Evolutionary conservation across 306 rosid genomes (phyloP).

Genomic region (Cucurbita ficifolia): DNA sequence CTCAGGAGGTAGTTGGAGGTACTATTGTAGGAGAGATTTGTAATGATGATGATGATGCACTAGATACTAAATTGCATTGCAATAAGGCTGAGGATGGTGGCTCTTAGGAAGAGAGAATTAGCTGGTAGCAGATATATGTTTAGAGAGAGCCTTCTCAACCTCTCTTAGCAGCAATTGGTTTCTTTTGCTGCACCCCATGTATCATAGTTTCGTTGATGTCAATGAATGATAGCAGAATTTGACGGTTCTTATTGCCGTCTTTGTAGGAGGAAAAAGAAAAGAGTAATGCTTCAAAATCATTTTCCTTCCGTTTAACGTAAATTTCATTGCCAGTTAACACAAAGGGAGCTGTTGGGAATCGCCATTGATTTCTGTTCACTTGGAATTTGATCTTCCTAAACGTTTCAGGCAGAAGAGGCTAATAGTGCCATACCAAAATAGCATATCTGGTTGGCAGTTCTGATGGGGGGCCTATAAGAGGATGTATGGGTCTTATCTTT

Average conservation of each 20-base stretch:
- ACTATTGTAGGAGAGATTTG: neutral
- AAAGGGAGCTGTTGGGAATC: no score
- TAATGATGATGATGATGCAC: neutral
- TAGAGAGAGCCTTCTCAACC: neutral
- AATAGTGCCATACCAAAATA: neutral
- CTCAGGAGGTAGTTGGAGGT: neutral
- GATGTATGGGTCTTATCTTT: neutral
- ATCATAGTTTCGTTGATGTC: slow-evolving; percentile 5
- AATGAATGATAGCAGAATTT: slow-evolving; percentile 1
- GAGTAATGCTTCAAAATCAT: neutral
- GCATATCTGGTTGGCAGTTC: neutral
- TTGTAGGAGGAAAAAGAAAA: neutral
- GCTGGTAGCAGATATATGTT: neutral
- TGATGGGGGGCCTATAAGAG: neutral
- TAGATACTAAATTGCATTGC: neutral
- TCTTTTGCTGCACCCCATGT: slow-evolving; percentile 4
- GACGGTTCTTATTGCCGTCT: slow-evolving; percentile 3
- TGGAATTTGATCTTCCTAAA: neutral
- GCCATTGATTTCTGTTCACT: no score
- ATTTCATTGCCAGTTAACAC: neutral
- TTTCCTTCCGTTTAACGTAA: neutral
- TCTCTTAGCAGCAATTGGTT: neutral
- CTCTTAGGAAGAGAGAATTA: neutral
- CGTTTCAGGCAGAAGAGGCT: neutral
- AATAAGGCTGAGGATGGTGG: neutral